Percentiles rank a stretch among this genome's conserved stretches.
Conservation (phyloP, 768 basidiomycete species). For the Dendrothele bispora region DNA sequence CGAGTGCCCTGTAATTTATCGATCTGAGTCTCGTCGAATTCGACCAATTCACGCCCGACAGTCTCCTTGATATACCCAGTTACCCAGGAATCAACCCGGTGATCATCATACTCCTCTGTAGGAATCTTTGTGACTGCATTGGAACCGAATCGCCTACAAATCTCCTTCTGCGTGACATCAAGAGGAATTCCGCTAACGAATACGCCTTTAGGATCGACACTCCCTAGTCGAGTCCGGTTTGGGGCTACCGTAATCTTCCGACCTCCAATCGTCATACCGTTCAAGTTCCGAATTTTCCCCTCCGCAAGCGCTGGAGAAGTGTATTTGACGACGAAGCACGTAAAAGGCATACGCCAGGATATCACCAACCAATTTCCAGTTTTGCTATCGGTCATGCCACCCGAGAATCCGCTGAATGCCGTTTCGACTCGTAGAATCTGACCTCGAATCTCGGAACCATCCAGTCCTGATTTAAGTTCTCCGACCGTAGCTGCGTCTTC, state of each 20-base stretch:
- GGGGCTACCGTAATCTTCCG: constrained; percentile 48
- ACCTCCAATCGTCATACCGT: constrained; percentile 35
- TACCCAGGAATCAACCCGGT: constrained; percentile 16
- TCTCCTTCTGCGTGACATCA: constrained; percentile 18
- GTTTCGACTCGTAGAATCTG: constrained; percentile 43
- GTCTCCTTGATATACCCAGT: constrained; percentile 23
- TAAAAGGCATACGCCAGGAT: constrained; percentile 53
- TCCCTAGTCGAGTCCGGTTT: constrained; percentile 37
- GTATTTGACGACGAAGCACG: constrained; percentile 46
- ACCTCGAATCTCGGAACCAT: constrained; percentile 48
- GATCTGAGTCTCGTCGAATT: constrained; percentile 16
- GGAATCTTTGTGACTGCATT: constrained; percentile 21
- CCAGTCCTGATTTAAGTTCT: constrained; percentile 40
- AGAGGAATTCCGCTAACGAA: constrained; percentile 43
- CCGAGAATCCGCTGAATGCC: constrained; percentile 31
- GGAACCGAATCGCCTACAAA: constrained; percentile 31
- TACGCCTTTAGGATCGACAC: constrained; percentile 33
- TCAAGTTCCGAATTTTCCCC: constrained; percentile 34
- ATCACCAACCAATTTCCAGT: constrained; percentile 44
- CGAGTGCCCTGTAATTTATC: constrained; percentile 7
- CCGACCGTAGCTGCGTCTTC: constrained; percentile 39
- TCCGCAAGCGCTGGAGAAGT: constrained; percentile 27
- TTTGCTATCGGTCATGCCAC: constrained; percentile 40
- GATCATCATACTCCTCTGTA: constrained; percentile 14
- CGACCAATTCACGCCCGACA: constrained; percentile 23